Evolutionary conservation across 2,329 filamentous ascomycete species (phyloP), one percentile per base, ranked within the genome.

Genomic region (Aspergillus luchuensis): DNA sequence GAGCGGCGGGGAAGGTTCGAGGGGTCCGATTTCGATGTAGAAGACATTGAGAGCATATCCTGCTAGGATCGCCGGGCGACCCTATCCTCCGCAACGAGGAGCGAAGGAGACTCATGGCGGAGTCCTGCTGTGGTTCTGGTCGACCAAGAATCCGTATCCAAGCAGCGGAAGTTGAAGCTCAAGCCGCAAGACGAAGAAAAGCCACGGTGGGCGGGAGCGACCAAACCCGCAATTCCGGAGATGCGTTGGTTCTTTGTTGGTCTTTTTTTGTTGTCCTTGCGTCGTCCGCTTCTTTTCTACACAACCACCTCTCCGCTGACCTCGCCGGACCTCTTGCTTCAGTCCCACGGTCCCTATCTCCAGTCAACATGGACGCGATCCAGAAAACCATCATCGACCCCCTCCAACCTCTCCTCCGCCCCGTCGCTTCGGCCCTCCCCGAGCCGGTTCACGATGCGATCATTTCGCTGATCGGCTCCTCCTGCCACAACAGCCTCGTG

Each of bases 401-500:
- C 33, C 76, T 81, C 59, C 78, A 80, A 65, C 79, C 78, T 0
- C 69, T 74, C 66, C 82, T 92, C 71, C 81, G 81, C 70, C 89
- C 90, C 60, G 83, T 93, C 72, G 91, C 90, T 54, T 84, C 87
- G 70, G 87, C 85, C 72, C 86, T 95, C 54, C 93, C 92, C 19
- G 80, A 81, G 36, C 91, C 91, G 13, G 84, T 97, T 73, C 86
- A 85, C 78, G 85, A 93, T 78, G 81, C 91, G 53, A 89, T 90
- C 71, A 80, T 89, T 70, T 90, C 89, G 65, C 87, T 99, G 75
- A 85, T 99, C 70, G 93, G 94, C 74, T 82, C 86, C 33, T 79
- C 83, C 63, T 99, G 95, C 87, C 96, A 98, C 86, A 86, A 89
- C 73, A 87, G 88, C 15, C 87, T 99, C 54, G 80, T 99, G 65